Evolutionary conservation across 2,329 filamentous ascomycete species (phyloP).

Genomic region (Plectosphaerella plurivora): DNA sequence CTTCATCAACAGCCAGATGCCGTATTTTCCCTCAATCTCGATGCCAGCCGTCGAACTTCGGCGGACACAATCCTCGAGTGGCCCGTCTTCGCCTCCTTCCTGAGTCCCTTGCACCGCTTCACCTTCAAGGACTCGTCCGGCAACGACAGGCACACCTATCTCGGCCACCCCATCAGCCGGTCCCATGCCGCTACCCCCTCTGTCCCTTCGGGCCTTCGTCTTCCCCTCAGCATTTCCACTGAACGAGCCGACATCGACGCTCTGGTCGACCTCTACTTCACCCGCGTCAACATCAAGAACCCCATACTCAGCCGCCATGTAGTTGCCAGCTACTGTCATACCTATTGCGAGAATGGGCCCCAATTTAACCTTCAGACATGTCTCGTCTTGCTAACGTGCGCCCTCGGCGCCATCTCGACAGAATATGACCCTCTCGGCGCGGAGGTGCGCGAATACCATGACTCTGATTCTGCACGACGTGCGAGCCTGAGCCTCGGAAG

Average conservation of each 20-base stretch:
- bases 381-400: conserved; percentile 1
- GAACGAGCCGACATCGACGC: neutral
- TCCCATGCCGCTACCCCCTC: neutral
- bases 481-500: neutral
- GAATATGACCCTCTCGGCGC: neutral
- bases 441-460: neutral
- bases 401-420: neutral
- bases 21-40: neutral
- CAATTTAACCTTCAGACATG: neutral
- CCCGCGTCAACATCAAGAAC: neutral
- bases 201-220: neutral
- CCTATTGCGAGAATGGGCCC: neutral
- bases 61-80: neutral
- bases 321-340: neutral
- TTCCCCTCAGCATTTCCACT: neutral
- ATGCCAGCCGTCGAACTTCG: neutral
- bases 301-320: neutral
- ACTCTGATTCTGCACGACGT: neutral
- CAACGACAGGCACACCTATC: neutral
- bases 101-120: neutral
- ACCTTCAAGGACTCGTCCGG: neutral
- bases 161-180: neutral
- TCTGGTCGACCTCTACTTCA: neutral
- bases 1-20: too few species aligned
- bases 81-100: neutral